These are phyloP conservation scores for Solanum pinnatisectum DNA, from an alignment of 257 asterid genomes.

Conservation along the genomic window DNA sequence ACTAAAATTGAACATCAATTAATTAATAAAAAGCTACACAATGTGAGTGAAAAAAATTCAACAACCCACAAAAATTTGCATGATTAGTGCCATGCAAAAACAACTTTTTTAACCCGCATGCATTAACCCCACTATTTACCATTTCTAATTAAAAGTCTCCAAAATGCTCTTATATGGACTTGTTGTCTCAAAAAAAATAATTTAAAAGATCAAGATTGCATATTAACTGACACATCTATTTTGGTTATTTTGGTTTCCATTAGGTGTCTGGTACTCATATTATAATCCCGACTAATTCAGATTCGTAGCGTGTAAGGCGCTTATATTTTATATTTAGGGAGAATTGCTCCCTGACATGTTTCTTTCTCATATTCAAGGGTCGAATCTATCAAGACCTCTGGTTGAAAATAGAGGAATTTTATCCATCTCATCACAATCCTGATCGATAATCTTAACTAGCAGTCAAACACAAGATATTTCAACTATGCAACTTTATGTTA, in stretches of 20 bases:
- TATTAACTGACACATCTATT: not conserved
- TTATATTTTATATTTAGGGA: not conserved
- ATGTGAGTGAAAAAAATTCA: not conserved
- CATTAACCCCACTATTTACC: not conserved
- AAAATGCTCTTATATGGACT: not conserved
- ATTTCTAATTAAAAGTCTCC: not conserved
- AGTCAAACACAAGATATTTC: not conserved
- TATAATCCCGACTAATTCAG: accelerated
- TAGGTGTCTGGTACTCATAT: accelerated
- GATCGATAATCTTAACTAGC: not conserved
- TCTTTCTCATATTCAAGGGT: not conserved
- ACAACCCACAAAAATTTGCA: not conserved
- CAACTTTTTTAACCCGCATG: not conserved
- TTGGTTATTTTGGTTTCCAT: not conserved
- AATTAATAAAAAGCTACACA: not conserved
- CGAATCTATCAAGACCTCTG: accelerated
- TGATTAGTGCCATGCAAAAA: not conserved
- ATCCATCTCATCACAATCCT: accelerated
- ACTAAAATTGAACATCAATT: not conserved
- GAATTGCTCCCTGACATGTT: not conserved
- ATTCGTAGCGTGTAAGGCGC: not conserved
- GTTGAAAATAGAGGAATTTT: accelerated
- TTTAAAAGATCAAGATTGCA: not conserved
- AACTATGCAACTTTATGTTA: not conserved
- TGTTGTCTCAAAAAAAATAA: not conserved